Conservation (phyloP, 495 filamentous ascomycete genomes). For the Cetradonia linearis region DNA sequence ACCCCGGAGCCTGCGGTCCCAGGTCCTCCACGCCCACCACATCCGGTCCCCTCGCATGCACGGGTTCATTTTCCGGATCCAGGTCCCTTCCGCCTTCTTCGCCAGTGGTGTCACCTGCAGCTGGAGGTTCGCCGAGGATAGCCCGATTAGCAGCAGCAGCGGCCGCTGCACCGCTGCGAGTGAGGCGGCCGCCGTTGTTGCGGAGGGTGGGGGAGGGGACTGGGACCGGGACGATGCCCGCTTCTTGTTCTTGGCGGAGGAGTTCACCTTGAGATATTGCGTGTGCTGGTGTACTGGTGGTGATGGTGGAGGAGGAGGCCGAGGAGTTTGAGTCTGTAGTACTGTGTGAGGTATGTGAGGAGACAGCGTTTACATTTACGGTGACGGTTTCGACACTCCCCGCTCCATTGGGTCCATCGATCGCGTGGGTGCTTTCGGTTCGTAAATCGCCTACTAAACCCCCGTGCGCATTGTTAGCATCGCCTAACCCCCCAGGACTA, state of each 20-base stretch:
- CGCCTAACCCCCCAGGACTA: slow-evolving; percentile 18
- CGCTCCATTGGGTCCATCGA: slow-evolving; percentile 60
- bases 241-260: slow-evolving; percentile 66
- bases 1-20: slow-evolving; percentile 56
- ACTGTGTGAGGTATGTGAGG: slow-evolving; percentile 28
- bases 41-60: slow-evolving; percentile 72
- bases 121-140: background rate
- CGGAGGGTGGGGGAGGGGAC: slow-evolving; percentile 20
- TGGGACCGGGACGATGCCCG: slow-evolving; percentile 42
- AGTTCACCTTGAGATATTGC: slow-evolving; percentile 68
- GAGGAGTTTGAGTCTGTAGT: background rate
- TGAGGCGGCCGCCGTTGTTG: slow-evolving; percentile 18
- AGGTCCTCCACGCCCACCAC: slow-evolving; percentile 79
- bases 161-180: slow-evolving; percentile 19
- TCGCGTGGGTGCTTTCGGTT: slow-evolving; percentile 58
- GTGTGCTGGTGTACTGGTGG: slow-evolving; percentile 26
- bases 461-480: background rate
- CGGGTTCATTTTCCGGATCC: slow-evolving; percentile 43
- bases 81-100: slow-evolving; percentile 17
- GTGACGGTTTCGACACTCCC: slow-evolving; percentile 64
- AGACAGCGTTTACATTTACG: slow-evolving; percentile 54
- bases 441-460: slow-evolving; percentile 31
- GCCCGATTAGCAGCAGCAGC: slow-evolving; percentile 30
- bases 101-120: background rate
- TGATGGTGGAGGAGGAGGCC: slow-evolving; percentile 15